Percentiles rank a stretch among this genome's conserved stretches.
Evolutionary conservation across 192 early-diverging fungal species (phyloP).

Genomic region (Coemansia sp.): DNA sequence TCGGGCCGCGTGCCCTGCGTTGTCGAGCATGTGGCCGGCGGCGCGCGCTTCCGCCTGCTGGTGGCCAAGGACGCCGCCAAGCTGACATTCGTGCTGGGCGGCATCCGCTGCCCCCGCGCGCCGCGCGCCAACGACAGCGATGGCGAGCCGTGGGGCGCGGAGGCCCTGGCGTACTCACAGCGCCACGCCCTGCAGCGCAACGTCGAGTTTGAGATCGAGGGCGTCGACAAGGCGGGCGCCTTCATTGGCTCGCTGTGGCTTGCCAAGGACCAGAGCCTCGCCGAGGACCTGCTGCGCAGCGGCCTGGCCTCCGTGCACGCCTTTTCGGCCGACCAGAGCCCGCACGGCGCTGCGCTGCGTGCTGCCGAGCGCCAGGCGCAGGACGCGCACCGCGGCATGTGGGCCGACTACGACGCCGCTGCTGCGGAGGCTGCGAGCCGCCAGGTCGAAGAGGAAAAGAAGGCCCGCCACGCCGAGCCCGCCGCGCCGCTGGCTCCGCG

Average conservation of each 20-base stretch:
- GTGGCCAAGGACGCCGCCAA: slow-evolving; percentile 85
- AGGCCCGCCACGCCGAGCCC: slow-evolving; percentile 35
- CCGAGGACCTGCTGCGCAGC: slow-evolving; percentile 71
- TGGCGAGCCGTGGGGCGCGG: slow-evolving; percentile 86
- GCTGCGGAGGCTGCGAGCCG: slow-evolving; percentile 9
- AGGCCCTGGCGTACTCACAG: slow-evolving; percentile 73
- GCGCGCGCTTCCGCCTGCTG: slow-evolving; percentile 80
- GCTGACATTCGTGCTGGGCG: slow-evolving; percentile 84
- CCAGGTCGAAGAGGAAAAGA: slow-evolving; percentile 35
- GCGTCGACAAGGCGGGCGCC: slow-evolving; percentile 86
- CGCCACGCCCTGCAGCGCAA: slow-evolving; percentile 84
- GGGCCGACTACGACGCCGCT: slow-evolving; percentile 62
- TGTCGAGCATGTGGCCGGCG: slow-evolving; percentile 85
- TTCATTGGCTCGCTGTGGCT: slow-evolving; percentile 91
- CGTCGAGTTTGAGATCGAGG: slow-evolving; percentile 88
- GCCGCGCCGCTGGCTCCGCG: slow-evolving; percentile 57
- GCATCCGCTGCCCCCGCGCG: slow-evolving; percentile 82
- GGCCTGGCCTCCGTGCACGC: slow-evolving; percentile 87
- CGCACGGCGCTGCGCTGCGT: slow-evolving; percentile 68
- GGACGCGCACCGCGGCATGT: slow-evolving; percentile 67
- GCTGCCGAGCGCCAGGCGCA: slow-evolving; percentile 82
- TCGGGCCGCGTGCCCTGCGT: slow-evolving; percentile 76
- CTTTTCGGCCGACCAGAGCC: slow-evolving; percentile 84
- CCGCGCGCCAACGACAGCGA: slow-evolving; percentile 72
- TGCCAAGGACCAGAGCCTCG: slow-evolving; percentile 68